Percentiles rank a stretch among this genome's conserved stretches.
Evolutionary conservation across 306 rosid genomes (phyloP).

Genomic region (Dalbergia cochinchinensis): DNA sequence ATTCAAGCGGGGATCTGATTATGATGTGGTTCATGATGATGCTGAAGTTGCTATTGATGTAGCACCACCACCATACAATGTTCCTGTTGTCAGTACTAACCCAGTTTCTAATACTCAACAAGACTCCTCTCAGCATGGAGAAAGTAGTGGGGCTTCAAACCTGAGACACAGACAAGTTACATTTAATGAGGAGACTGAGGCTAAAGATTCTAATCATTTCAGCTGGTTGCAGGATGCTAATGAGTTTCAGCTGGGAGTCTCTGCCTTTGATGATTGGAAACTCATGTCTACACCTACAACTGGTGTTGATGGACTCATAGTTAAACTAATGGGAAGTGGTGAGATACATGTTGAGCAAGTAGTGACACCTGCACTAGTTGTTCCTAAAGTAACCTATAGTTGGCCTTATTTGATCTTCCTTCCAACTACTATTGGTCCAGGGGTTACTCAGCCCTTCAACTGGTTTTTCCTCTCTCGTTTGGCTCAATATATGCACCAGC

Average conservation of each 20-base stretch:
- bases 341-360: background rate
- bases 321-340: background rate
- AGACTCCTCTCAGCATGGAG: background rate
- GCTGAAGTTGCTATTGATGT: background rate
- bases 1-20: too few species aligned
- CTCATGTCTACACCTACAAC: background rate
- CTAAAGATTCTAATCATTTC: background rate
- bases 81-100: background rate
- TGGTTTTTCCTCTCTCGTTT: too few species aligned
- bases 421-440: background rate
- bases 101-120: background rate
- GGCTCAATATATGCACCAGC: too few species aligned
- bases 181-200: background rate
- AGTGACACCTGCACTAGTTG: background rate
- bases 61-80: constrained; percentile 1
- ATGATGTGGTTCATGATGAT: too few species aligned
- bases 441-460: background rate
- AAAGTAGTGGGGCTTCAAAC: background rate
- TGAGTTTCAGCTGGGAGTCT: background rate
- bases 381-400: background rate
- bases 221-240: background rate
- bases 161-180: background rate
- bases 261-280: background rate
- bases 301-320: background rate
- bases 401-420: constrained; percentile 19